Base-by-base conservation (phyloP, 1,139 yeast genomes). In the Casaregolazyma suthepensis region DNA sequence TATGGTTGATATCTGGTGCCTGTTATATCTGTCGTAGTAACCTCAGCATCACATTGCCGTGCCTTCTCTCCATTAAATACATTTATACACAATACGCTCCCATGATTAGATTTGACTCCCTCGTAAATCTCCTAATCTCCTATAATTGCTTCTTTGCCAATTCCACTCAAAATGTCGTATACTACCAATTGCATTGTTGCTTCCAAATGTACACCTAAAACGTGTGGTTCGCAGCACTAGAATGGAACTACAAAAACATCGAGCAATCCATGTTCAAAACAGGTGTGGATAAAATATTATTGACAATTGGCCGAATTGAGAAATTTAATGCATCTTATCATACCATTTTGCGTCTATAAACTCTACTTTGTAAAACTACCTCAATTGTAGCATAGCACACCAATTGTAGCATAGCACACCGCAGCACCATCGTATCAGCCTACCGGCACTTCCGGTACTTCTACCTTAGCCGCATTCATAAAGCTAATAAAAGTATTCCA, bases 401-500 rank as follows among this genome's bases (percentile, higher is more conserved):
- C n/a, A 26, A 26, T 26, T 26, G 12, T 12, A 12, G 2, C 6
- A 26, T 26, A 2, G 12, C 31, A 2, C 6, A 7, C 6, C 31
- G 31, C 31, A 26, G 12, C 31, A 26, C 31, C 31, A 26, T 26
- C 31, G 12, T 26, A 3, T 31, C 17, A 35, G 5, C 40, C 40
- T n/a, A 35, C 40, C 17, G 40, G 40, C 17, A 35, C 40, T 35
- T 35, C 40, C 17, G 40, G 40, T 15, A 35, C 40, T 44, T 44
- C 43, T 12, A 35, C 46, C 18, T 46, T 37, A 5, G 45, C 31
- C 12, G 56, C 52, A 60, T 82, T 82, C 56, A 73, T 72, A 60
- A 75, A 74, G 49, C 94, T 85, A 61, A 90, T 68, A 65, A 79
- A 89, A 18, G 93, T 81, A 66, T 90, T 91, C 97, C 97, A 91